Evolutionary conservation across 192 early-diverging fungal species (phyloP), one percentile per base, ranked within the genome.

Genomic region (Podila epigama): DNA sequence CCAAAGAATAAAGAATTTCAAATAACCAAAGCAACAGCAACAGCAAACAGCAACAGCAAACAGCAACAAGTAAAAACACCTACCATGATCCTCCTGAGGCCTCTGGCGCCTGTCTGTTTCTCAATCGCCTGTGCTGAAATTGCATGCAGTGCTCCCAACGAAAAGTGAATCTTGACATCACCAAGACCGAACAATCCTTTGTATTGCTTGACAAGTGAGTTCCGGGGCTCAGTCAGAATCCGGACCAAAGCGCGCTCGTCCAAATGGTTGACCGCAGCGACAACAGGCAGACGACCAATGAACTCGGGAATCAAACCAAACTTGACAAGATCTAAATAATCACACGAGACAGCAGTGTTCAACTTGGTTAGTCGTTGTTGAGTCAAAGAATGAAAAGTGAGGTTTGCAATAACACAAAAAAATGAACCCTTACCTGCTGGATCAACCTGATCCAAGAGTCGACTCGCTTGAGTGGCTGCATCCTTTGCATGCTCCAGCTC

Each of bases 251-350:
- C 90, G 4, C 89, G 82, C 13, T 84, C 82, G 37, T 68, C 60
- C 33, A 95, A 79, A n/a, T 85, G 83, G 13, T 83, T 86, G 7
- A 94, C 92, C 37, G 84, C 87, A 31, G 94, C 92, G 33, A 94
- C 63, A 18, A 93, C 89, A 9, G 94, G 94, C 12, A 95, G 52
- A 10, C 94, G 84, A 20, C 92, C 93, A 16, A 95, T 89, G 62
- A 95, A 93, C 79, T 95, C 94, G 32, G 94, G 94, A 51, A 95
- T 94, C 25, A 95, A 79, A 4, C 94, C 94, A 66, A 88, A 95
- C 64, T 90, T 90, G 56, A 94, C 85, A 59, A 94, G 62, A 57
- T 95, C 94, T 68, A 79, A 16, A 33, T 34, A 48, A 25, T 51
- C 1, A 44, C 16, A 13, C 41, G 20, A 18, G 20, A 44, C 15